Evolutionary conservation across 768 basidiomycete genomes (phyloP).

Genomic region (Crepidotus variabilis): DNA sequence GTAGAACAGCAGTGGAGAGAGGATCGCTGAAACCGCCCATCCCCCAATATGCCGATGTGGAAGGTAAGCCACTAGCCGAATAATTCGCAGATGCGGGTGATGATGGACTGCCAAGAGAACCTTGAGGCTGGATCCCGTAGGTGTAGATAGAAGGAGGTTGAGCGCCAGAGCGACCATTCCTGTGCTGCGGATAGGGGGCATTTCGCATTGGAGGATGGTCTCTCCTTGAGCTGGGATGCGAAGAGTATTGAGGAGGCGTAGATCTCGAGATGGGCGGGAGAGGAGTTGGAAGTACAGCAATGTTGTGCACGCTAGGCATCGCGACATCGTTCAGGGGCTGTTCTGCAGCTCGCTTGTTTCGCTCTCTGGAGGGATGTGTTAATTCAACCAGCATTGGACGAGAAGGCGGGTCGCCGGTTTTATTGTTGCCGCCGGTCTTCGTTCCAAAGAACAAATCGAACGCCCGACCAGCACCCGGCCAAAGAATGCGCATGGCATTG

Average conservation of each 20-base stretch:
- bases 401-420: background rate
- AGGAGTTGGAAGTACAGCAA: background rate
- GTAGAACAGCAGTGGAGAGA: constrained; percentile 69
- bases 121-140: background rate
- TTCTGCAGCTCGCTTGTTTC: constrained; percentile 60
- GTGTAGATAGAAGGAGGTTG: background rate
- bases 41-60: background rate
- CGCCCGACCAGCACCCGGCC: constrained; percentile 76
- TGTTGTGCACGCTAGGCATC: constrained; percentile 3
- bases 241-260: background rate
- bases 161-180: background rate
- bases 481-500: constrained; percentile 59
- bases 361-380: constrained; percentile 23
- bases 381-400: constrained; percentile 13
- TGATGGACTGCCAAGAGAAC: background rate
- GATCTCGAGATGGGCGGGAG: background rate
- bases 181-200: background rate
- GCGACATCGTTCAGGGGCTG: constrained; percentile 37
- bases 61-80: background rate
- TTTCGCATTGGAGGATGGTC: background rate
- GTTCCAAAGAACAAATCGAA: constrained; percentile 68
- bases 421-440: constrained; percentile 32
- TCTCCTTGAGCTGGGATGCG: background rate
- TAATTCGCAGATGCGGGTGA: background rate
- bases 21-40: constrained; percentile 34